These are phyloP conservation scores for Nitzschia sp. DNA, from an alignment of 108 stramenopile genomes.

Conservation along the genomic window DNA sequence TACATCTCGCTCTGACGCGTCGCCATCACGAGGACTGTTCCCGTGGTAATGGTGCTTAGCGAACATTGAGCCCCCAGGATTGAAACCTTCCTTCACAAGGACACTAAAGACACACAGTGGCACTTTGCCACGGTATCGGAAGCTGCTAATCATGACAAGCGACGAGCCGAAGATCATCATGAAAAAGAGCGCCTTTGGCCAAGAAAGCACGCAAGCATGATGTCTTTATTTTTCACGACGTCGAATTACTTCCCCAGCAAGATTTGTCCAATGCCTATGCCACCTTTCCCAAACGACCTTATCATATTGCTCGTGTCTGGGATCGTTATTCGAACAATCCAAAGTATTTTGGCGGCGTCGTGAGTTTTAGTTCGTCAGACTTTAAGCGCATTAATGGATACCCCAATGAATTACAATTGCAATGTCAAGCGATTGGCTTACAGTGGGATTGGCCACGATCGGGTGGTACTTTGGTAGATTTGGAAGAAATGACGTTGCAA, in stretches of 20 bases:
- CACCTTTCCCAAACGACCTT: slow-evolving; percentile 75
- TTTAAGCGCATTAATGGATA: slow-evolving; percentile 96
- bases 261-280: slow-evolving; percentile 84
- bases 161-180: slow-evolving; percentile 49
- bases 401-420: slow-evolving; percentile 93
- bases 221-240: slow-evolving; percentile 98
- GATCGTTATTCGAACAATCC: slow-evolving; percentile 95
- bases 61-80: no score
- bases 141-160: slow-evolving; percentile 72
- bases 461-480: slow-evolving; percentile 60
- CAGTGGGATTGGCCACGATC: slow-evolving; percentile 66
- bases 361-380: slow-evolving; percentile 78
- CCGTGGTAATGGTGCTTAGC: no score
- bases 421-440: slow-evolving; percentile 69
- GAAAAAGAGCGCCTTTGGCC: slow-evolving; percentile 70
- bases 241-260: slow-evolving; percentile 91
- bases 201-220: slow-evolving; percentile 60
- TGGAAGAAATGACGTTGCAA: slow-evolving; percentile 77
- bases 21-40: no score
- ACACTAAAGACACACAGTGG: slow-evolving; percentile 88
- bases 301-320: slow-evolving; percentile 98
- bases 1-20: no score
- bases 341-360: slow-evolving; percentile 98
- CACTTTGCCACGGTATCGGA: slow-evolving; percentile 86
- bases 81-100: no score